Evolutionary conservation across 106 monocot genomes (phyloP), one percentile per base, ranked within the genome.

Genomic region (Xerophyta viscosa): DNA sequence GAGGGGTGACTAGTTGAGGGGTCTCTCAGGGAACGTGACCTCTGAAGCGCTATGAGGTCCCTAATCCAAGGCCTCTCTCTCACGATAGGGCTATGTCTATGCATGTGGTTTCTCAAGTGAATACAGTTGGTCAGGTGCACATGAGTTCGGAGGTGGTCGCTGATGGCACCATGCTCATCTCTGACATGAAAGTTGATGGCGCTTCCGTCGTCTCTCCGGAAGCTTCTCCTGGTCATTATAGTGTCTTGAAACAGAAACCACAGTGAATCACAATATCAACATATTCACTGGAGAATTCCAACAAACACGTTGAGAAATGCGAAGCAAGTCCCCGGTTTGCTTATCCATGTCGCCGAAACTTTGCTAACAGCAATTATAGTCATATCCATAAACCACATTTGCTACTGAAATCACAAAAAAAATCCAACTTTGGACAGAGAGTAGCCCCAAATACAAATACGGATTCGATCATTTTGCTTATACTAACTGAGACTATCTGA

Each of bases 51-150:
- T 14, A 82, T 62, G 10, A 98, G 79, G 58, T 98, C 82, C 63
- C 82, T 79, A 56, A 76, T 73, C 24, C 89, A 76, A 43, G 84
- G 71, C 60, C 74, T 66, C 41, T 78, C 84, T 9, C 81, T 58
- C 14, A 66, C 25, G 48, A 69, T 30, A 23, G 85, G 76, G 58
- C 83, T 74, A 42, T 64, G 76, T n/a, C 71, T 61, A 58, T 71
- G 82, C 74, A 77, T 70, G 65, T 86, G 75, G 65, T 88, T 84
- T 64, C 74, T 87, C 52, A 84, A 41, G 54, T 88, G 89, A 45
- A 96, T 82, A 71, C 85, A 96, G 50, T 96, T 96, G 13, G 96
- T 89, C 49, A 96, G 70, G 55, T 96, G 88, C 20, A 82, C 69
- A 64, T 85, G 96, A 56, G 68, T 71, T 5, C 79, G 69, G 50